A percentile compares a stretch with the other conserved stretches of the same genome.
Conservation (phyloP, 1,284 basidiomycete genomes). For the Cryptococcus depauperatus region DNA sequence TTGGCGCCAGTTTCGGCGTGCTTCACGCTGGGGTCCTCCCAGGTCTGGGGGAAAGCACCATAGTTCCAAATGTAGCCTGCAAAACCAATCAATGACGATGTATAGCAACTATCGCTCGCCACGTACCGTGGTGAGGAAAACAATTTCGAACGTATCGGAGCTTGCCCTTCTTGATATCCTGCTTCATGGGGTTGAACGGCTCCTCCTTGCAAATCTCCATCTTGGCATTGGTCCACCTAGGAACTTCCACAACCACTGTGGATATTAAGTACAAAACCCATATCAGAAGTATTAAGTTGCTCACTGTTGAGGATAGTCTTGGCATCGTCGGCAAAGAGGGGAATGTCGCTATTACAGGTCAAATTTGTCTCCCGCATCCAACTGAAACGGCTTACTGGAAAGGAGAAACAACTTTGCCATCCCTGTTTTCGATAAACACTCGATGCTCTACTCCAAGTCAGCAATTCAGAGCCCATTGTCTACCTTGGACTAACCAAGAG, state of each 20-base stretch:
- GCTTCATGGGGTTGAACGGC: conserved; percentile 97
- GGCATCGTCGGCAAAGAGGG: conserved; percentile 87
- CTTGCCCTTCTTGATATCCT: conserved; percentile 64
- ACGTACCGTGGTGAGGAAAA: conserved; percentile 97
- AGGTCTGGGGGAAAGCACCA: conserved; percentile 95
- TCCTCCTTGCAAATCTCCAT: conserved; percentile 99
- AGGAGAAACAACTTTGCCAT: conserved; percentile 73
- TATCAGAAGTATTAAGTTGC: not conserved
- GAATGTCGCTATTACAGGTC: conserved; percentile 58
- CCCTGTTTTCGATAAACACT: conserved; percentile 76
- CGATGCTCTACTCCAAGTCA: conserved; percentile 67
- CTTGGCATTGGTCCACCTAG: conserved; percentile 99
- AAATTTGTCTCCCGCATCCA: not conserved
- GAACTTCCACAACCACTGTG: conserved; percentile 85
- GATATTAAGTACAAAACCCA: conserved; percentile 1
- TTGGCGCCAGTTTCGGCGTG: conserved; percentile 98
- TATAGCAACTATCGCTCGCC: no score
- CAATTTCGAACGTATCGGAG: conserved; percentile 98
- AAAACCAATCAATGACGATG: conserved; percentile 6
- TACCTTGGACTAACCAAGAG: conserved; percentile 62
- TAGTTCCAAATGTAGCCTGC: conserved; percentile 79
- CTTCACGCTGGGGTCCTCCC: conserved; percentile 84
- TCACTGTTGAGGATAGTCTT: conserved; percentile 83
- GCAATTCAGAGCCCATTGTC: not conserved
- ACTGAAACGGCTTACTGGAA: conserved; percentile 56